phyloP scores from a whole-genome alignment of 176 grass and related monocot genomes.

The Rhynchospora tenuis region DNA sequence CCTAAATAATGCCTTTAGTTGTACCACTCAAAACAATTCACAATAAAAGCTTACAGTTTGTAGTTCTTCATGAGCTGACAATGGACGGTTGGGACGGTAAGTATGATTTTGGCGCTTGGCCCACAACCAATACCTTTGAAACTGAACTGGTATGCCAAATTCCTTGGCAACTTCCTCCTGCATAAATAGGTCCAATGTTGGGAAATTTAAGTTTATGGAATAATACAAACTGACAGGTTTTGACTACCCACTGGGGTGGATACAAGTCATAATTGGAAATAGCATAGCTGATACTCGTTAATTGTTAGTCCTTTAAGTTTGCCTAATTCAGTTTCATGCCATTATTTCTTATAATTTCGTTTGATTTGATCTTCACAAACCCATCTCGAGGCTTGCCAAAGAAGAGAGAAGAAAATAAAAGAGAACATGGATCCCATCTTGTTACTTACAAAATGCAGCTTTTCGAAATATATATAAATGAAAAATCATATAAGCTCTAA shows the following conservation, averaged over 20 bases:
- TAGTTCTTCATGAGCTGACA: constrained; percentile 59
- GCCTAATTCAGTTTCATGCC: background rate
- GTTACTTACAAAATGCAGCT: background rate
- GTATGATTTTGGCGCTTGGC: constrained; percentile 98
- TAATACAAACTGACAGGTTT: background rate
- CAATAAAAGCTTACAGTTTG: constrained; percentile 57
- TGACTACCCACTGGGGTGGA: background rate
- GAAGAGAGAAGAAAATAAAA: background rate
- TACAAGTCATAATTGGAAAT: background rate
- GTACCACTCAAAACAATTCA: background rate
- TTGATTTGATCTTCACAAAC: background rate
- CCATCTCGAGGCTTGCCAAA: background rate
- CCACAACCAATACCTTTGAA: constrained; percentile 93
- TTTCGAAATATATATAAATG: background rate
- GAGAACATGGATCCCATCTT: too few relatives aligned
- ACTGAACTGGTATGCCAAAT: constrained; percentile 86
- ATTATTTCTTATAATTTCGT: background rate
- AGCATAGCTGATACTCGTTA: background rate
- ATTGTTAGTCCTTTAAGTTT: background rate
- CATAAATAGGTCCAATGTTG: background rate
- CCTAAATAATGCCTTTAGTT: background rate
- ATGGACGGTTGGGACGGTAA: constrained; percentile 79
- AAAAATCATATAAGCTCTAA: background rate
- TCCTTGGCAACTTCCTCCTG: constrained; percentile 93
- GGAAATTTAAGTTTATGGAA: background rate